Percentiles rank a stretch among this genome's conserved stretches.
These are phyloP conservation scores for Vanderwaltozyma polyspora DNA, from an alignment of 805 yeast species.

Conservation along the genomic window DNA sequence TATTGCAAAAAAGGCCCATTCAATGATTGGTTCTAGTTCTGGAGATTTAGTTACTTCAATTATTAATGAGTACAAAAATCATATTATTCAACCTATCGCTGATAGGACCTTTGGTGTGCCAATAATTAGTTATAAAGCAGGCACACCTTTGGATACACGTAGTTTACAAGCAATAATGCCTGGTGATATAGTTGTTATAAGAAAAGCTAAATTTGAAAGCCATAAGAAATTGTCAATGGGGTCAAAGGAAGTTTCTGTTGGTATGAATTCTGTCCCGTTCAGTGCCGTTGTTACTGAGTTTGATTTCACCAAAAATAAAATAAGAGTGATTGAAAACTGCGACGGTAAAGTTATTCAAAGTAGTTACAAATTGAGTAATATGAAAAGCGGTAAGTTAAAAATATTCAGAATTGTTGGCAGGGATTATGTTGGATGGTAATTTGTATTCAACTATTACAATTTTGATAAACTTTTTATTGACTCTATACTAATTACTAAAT, in stretches of 20 bases:
- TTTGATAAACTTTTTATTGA: background rate
- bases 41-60: slow-evolving; percentile 28
- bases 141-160: slow-evolving; percentile 34
- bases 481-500: background rate
- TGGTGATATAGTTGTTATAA: slow-evolving; percentile 75
- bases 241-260: slow-evolving; percentile 50
- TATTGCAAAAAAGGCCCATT: slow-evolving; percentile 36
- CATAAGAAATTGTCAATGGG: slow-evolving; percentile 36
- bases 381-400: slow-evolving; percentile 68
- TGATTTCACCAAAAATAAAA: slow-evolving; percentile 61
- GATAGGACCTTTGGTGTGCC: slow-evolving; percentile 54
- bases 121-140: slow-evolving; percentile 40
- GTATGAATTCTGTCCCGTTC: slow-evolving; percentile 39
- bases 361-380: slow-evolving; percentile 56
- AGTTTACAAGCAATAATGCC: slow-evolving; percentile 56
- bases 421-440: slow-evolving; percentile 63
- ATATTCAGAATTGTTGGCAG: slow-evolving; percentile 74
- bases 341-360: slow-evolving; percentile 47
- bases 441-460: too few relatives aligned
- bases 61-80: slow-evolving; percentile 28
- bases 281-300: slow-evolving; percentile 57
- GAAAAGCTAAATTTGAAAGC: slow-evolving; percentile 62
- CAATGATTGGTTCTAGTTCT: slow-evolving; percentile 21
- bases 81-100: slow-evolving; percentile 48
- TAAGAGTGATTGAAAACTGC: slow-evolving; percentile 51